A percentile compares a stretch with the other conserved stretches of the same genome.
Conservation (phyloP, 169 alveolate species). For the Besnoitia besnoiti region DNA sequence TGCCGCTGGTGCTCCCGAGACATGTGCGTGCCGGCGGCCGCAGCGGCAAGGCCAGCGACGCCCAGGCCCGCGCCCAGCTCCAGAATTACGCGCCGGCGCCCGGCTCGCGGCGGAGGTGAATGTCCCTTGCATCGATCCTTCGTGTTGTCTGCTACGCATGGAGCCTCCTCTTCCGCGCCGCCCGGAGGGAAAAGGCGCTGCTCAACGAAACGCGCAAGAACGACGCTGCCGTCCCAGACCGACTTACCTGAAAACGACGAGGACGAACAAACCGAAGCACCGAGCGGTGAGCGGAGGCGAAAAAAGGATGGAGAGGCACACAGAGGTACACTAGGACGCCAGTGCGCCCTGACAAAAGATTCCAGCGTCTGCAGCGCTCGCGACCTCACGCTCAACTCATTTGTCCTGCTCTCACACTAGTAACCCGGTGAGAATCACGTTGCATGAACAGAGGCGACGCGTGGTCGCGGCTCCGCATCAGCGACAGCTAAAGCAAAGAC, state of each 20-base stretch:
- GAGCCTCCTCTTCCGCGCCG: not conserved
- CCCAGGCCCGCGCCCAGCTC: conserved; percentile 25
- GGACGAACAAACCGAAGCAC: not conserved
- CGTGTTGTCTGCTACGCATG: not conserved
- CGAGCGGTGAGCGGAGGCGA: not conserved
- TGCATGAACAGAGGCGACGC: too few species aligned
- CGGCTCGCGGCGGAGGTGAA: not conserved
- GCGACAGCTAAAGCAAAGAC: too few species aligned
- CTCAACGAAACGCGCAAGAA: not conserved
- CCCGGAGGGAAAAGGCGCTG: not conserved
- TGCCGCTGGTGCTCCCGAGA: not conserved
- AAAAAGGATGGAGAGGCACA: too few species aligned
- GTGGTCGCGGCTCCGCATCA: too few species aligned
- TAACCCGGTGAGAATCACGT: too few species aligned
- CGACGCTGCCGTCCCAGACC: conserved; percentile 35
- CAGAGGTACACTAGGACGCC: too few species aligned
- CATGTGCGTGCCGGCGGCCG: not conserved
- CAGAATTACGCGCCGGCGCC: not conserved
- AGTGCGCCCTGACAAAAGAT: too few species aligned
- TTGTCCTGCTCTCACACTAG: too few species aligned
- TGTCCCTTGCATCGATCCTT: not conserved
- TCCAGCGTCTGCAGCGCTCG: too few species aligned
- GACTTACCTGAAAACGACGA: conserved; percentile 3
- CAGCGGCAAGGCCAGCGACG: conserved; percentile 22
- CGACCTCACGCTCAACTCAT: too few species aligned